These are phyloP conservation scores for Bimuria novae-zelandiae DNA, from an alignment of 2,329 filamentous ascomycete genomes.

Conservation along the genomic window DNA sequence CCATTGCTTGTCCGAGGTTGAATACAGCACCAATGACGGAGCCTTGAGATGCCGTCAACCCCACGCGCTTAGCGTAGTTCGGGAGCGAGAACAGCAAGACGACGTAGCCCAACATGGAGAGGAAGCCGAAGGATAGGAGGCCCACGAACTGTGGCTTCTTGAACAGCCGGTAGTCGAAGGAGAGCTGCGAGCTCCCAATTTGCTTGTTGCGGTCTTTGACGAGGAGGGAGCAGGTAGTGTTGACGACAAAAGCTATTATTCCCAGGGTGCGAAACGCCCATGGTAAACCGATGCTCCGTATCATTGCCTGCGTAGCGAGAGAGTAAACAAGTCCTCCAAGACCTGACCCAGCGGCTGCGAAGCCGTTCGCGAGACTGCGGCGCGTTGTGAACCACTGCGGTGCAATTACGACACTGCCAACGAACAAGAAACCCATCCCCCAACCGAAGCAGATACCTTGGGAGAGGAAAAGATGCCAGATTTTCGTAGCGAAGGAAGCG, in stretches of 20 bases:
- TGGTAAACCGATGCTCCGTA: slow-evolving; percentile 63
- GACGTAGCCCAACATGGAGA: slow-evolving; percentile 74
- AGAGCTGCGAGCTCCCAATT: slow-evolving; percentile 67
- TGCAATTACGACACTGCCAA: slow-evolving; percentile 67
- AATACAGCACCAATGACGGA: slow-evolving; percentile 74
- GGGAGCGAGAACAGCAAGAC: slow-evolving; percentile 78
- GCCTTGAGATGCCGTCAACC: slow-evolving; percentile 68
- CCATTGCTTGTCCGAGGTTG: slow-evolving; percentile 69
- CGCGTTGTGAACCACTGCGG: slow-evolving; percentile 75
- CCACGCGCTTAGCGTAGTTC: slow-evolving; percentile 72
- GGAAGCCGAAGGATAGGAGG: slow-evolving; percentile 69
- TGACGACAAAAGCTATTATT: slow-evolving; percentile 67
- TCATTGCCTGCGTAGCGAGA: slow-evolving; percentile 70
- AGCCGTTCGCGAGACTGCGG: slow-evolving; percentile 71
- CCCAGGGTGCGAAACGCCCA: slow-evolving; percentile 72
- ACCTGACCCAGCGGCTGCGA: slow-evolving; percentile 71
- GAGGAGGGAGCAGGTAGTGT: slow-evolving; percentile 65
- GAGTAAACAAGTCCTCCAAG: slow-evolving; percentile 75
- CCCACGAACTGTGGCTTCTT: slow-evolving; percentile 66
- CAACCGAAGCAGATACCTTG: slow-evolving; percentile 79
- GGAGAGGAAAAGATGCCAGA: slow-evolving; percentile 77
- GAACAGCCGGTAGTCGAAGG: slow-evolving; percentile 69
- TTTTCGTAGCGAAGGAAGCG: slow-evolving; percentile 68
- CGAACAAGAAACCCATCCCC: slow-evolving; percentile 78
- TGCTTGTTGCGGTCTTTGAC: slow-evolving; percentile 73